Evolutionary conservation across 225 moss, liverwort and hornwort species (phyloP), one percentile per base, ranked within the genome.

Genomic region (Physcomitrium patens): DNA sequence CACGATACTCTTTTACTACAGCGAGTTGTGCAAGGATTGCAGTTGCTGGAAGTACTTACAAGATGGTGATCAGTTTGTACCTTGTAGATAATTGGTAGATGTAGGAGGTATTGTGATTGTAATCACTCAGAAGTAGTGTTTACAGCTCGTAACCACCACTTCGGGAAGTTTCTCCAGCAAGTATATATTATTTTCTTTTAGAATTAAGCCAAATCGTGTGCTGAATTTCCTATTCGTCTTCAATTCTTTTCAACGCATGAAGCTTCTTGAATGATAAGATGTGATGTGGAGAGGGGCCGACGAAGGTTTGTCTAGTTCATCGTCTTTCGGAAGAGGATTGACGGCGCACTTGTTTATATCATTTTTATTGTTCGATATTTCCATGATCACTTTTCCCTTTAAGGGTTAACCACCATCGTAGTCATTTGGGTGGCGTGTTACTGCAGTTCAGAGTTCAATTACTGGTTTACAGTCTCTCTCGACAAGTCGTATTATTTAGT

Each of bases 141-240:
- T 60, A 68, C 59, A 76, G 59, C 76, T 68, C 59, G 76, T 76
- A 60, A 76, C 51, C 51, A 62, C 69, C 26, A 52, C 26, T 37
- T 37, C 5, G 61, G 61, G 61, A 69, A 77, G 77, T 69, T 62
- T 45, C 62, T 60, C 27, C 77, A 58, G 62, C 61, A 62, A 62
- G 61, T 77, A 69, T 69, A 69, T 12, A 49, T 45, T 60, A 61
- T 77, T 77, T 68, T 61, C 62, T 69, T 69, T 43, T 62, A 61
- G 15, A 61, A 77, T 69, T 61, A 43, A 77, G 69, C 69, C 60
- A 49, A 76, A 48, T 46, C 56, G 65, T 67, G 51, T 67, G 31
- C 31, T 76, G 31, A 37, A 37, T 37, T 16, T 47, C 0, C 17
- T 52, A 7, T 62, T 44, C 47, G n/a, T 54, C 15, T n/a, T 62